Evolutionary conservation across 73 alveolate species (phyloP), one percentile per base, ranked within the genome.

Genomic region (Paraurostyla sp.): DNA sequence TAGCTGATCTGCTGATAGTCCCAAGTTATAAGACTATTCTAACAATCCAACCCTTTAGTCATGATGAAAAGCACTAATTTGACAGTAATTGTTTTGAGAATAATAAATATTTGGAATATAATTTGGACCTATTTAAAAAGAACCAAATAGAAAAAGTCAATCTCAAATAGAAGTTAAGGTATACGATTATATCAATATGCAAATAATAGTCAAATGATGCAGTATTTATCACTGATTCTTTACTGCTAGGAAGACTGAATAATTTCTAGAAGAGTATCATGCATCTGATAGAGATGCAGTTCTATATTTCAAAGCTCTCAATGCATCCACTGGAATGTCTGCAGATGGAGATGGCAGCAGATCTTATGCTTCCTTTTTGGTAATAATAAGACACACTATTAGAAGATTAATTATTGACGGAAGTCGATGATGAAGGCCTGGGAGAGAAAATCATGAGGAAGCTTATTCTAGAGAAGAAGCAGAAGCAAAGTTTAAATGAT

Each of bases 361-460:
- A 73, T 22, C 42, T 20, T 15, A 23, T 48, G 50, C 71, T 73
- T 4, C 86, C 80, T 13, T 54, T 78, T 32, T 78, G 89, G 80
- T 78, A 78, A 51, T 20, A 46, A 11, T 49, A 78, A 51, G 76
- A 51, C 52, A 54, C 78, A 11, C 6, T 78, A 20, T 35, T 51
- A 30, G 89, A 78, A 41, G 78, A 54, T 49, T 27, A 78, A 41
- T 41, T 78, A n/a, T 32, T 78, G 38, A 50, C 60, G 9, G 60
- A 54, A 52, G 78, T 78, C 13, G 69, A 49, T 2, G 78, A 54
- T 51, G 89, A 78, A n/a, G 89, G 78, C 6, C 50, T 78, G 13
- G 50, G 80, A 6, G 89, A 78, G 50, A 78, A 52, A 41, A 78
- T 78, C 4, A 78, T 78, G 69, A 78, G 52, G 40, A 78, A 78